Conservation (phyloP, 495 filamentous ascomycete genomes). For the Aspergillus bridgeri region DNA sequence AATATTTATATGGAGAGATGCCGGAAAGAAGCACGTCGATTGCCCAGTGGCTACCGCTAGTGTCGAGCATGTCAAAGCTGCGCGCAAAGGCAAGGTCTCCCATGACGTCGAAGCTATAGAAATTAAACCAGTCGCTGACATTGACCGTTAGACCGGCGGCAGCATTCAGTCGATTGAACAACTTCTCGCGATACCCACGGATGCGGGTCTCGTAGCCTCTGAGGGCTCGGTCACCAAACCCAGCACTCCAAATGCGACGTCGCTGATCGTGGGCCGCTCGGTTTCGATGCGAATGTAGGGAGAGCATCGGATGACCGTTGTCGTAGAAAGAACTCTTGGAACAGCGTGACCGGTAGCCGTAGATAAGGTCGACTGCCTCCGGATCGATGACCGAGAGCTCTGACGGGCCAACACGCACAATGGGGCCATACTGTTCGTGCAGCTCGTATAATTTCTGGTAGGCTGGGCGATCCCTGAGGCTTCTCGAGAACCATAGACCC, state of each 20-base stretch:
- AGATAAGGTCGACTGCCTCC: slow-evolving; percentile 26
- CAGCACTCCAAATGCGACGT: slow-evolving; percentile 34
- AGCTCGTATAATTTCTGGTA: slow-evolving; percentile 21
- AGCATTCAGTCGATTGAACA: background rate
- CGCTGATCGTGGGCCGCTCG: slow-evolving; percentile 29
- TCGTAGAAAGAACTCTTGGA: slow-evolving; percentile 40
- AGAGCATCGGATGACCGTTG: slow-evolving; percentile 19
- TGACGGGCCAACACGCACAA: slow-evolving; percentile 32
- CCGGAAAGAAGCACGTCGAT: slow-evolving; percentile 20
- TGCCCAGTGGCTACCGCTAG: slow-evolving; percentile 20
- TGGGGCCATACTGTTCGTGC: slow-evolving; percentile 25
- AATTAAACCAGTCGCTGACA: slow-evolving; percentile 27
- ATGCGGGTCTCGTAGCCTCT: slow-evolving; percentile 31
- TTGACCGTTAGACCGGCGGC: slow-evolving; percentile 9
- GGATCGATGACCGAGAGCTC: slow-evolving; percentile 34
- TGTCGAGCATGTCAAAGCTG: slow-evolving; percentile 33
- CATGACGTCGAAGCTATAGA: slow-evolving; percentile 40
- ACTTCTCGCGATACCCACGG: slow-evolving; percentile 17
- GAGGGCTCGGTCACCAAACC: slow-evolving; percentile 29
- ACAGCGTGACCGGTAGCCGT: slow-evolving; percentile 31
- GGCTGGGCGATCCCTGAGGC: background rate
- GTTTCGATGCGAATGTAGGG: slow-evolving; percentile 36
- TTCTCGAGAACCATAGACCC: slow-evolving; percentile 16
- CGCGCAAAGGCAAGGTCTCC: slow-evolving; percentile 38
- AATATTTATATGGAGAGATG: slow-evolving; percentile 7